A percentile compares a stretch with the other conserved stretches of the same genome.
Conservation (phyloP, 1,284 basidiomycete species). For the Ceratobasidium sp. region DNA sequence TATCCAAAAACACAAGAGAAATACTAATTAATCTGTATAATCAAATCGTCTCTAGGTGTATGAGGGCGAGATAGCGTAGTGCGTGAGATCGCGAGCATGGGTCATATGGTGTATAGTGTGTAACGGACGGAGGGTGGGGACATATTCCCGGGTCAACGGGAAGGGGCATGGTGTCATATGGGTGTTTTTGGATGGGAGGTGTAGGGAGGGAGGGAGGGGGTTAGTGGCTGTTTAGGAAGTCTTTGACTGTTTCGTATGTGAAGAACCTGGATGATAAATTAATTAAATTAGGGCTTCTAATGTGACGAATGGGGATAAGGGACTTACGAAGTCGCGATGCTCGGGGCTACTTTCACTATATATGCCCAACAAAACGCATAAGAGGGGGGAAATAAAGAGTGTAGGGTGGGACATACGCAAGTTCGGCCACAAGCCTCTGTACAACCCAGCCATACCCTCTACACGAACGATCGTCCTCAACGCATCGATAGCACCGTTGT, state of each 20-base stretch:
- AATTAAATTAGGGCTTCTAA: background rate
- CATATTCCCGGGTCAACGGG: background rate
- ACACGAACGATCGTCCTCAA: constrained; percentile 75
- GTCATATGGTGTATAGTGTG: background rate
- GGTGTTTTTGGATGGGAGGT: background rate
- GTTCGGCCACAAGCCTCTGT: constrained; percentile 93
- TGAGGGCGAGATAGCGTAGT: too few species aligned
- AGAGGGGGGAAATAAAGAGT: constrained; percentile 38
- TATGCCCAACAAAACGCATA: constrained; percentile 49
- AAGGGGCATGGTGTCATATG: background rate
- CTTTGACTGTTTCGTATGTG: constrained; percentile 59
- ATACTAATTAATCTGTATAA: too few species aligned
- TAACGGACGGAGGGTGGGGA: background rate
- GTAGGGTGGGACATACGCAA: constrained; percentile 72
- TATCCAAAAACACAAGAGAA: too few species aligned
- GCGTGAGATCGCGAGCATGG: too few species aligned
- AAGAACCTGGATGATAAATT: constrained; percentile 53
- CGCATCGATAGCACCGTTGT: constrained; percentile 84
- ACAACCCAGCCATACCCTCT: constrained; percentile 83
- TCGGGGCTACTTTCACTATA: constrained; percentile 90
- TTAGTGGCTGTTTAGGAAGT: constrained; percentile 50
- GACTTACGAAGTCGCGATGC: constrained; percentile 80
- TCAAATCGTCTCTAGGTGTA: too few species aligned
- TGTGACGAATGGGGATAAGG: background rate
- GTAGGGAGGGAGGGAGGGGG: constrained; percentile 49